Percentiles rank a stretch among this genome's conserved stretches.
phyloP scores from a whole-genome alignment of 768 basidiomycete species.

The Leccinum subgranulosum region DNA sequence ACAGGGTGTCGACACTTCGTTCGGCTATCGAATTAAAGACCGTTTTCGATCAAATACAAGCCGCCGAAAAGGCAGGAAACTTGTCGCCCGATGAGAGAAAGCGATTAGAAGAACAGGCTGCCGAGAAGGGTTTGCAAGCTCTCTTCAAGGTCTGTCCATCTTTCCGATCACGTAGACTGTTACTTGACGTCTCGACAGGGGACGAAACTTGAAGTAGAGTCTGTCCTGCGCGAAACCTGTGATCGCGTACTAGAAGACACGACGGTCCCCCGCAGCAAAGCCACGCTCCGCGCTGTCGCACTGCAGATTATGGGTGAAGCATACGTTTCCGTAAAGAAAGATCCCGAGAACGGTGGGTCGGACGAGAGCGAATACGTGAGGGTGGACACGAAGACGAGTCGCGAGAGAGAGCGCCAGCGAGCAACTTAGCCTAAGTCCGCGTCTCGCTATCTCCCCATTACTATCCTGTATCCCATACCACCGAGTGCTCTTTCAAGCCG shows the following conservation, averaged over 20 bases:
- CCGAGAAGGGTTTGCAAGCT: constrained; percentile 88
- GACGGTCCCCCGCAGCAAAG: constrained; percentile 49
- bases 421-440: constrained; percentile 6
- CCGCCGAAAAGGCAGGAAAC: constrained; percentile 83
- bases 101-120: constrained; percentile 86
- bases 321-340: constrained; percentile 68
- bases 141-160: constrained; percentile 71
- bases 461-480: constrained; percentile 9
- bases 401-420: constrained; percentile 39
- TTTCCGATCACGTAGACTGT: background rate
- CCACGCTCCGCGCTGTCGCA: constrained; percentile 72
- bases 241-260: constrained; percentile 72
- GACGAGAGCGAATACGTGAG: constrained; percentile 81
- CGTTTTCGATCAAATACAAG: constrained; percentile 90
- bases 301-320: constrained; percentile 84
- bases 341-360: constrained; percentile 34
- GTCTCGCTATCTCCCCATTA: background rate
- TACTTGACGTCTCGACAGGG: constrained; percentile 45
- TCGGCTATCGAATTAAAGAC: constrained; percentile 86
- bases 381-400: constrained; percentile 71
- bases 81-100: constrained; percentile 75
- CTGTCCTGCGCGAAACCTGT: constrained; percentile 84
- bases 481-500: background rate
- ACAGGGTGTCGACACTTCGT: constrained; percentile 77
- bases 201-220: constrained; percentile 88